Conservation (phyloP, 257 asterid species). For the Gentiana dahurica region DNA sequence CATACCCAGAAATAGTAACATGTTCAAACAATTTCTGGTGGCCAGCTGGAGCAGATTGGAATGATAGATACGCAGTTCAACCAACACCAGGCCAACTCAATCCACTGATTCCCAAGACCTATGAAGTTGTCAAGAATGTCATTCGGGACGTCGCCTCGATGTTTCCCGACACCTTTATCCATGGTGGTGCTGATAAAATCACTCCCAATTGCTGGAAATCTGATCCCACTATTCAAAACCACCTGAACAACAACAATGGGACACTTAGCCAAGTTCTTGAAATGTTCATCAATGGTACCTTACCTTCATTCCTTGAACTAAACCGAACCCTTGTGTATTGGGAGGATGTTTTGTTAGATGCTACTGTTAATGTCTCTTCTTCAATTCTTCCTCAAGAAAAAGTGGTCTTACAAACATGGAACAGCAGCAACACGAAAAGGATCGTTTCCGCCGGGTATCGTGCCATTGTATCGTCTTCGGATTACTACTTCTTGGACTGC, state of each 20-base stretch:
- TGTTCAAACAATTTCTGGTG: conserved; percentile 84
- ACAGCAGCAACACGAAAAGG: conserved; percentile 58
- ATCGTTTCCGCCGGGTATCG: conserved; percentile 60
- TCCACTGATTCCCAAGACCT: conserved; percentile 62
- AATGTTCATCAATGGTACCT: conserved; percentile 46
- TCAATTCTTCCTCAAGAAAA: conserved; percentile 50
- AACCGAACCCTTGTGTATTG: conserved; percentile 78
- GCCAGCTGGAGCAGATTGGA: conserved; percentile 57
- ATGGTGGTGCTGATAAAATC: conserved; percentile 82
- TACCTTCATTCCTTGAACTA: conserved; percentile 55
- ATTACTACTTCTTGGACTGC: conserved; percentile 71
- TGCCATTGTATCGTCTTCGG: conserved; percentile 70
- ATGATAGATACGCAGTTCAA: conserved; percentile 65
- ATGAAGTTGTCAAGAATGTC: conserved; percentile 52
- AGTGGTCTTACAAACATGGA: conserved; percentile 81
- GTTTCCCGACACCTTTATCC: conserved; percentile 74
- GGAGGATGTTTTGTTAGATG: conserved; percentile 75
- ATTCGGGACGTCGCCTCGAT: conserved; percentile 36
- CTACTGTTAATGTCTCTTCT: conserved; percentile 31
- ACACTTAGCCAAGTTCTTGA: conserved; percentile 67
- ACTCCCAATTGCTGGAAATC: conserved; percentile 73
- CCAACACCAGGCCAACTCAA: conserved; percentile 93
- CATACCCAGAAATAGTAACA: conserved; percentile 71
- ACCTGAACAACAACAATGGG: conserved; percentile 32
- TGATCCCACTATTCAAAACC: conserved; percentile 41